A percentile compares a stretch with the other conserved stretches of the same genome.
Conservation (phyloP, 2,329 filamentous ascomycete genomes). For the Xylaria sp. region DNA sequence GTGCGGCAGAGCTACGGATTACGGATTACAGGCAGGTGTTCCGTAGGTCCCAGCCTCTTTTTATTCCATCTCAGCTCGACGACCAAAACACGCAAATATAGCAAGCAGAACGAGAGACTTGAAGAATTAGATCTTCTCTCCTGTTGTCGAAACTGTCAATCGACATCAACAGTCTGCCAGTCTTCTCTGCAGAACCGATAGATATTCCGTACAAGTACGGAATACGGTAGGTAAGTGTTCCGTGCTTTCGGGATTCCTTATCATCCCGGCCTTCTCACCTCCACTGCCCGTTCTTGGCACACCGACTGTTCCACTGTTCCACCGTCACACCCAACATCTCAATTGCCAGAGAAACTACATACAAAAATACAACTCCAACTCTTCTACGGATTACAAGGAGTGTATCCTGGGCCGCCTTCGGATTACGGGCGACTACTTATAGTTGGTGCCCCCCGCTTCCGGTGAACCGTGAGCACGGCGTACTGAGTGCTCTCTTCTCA, state of each 20-base stretch:
- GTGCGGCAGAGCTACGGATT: background rate
- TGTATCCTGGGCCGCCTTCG: background rate
- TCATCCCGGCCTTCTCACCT: background rate
- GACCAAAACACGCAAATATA: no score
- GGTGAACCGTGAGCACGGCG: background rate
- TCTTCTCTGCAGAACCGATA: no score
- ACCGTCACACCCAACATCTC: background rate
- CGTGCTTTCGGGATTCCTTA: background rate
- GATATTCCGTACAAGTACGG: no score
- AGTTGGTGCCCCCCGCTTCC: constrained; percentile 12
- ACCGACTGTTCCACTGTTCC: background rate
- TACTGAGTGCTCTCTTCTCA: background rate
- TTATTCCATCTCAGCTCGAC: background rate
- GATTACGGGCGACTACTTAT: background rate
- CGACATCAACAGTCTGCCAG: no score
- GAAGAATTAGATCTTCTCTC: background rate
- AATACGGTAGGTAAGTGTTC: no score
- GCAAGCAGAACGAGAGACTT: background rate
- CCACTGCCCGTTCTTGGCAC: constrained; percentile 1
- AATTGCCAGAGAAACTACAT: background rate
- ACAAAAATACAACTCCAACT: no score
- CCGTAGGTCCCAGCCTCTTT: background rate
- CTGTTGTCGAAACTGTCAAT: background rate
- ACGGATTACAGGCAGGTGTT: background rate
- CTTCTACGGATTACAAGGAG: background rate